A percentile compares a stretch with the other conserved stretches of the same genome.
phyloP scores from a whole-genome alignment of 108 stramenopile genomes.

The Seminavis robusta region DNA sequence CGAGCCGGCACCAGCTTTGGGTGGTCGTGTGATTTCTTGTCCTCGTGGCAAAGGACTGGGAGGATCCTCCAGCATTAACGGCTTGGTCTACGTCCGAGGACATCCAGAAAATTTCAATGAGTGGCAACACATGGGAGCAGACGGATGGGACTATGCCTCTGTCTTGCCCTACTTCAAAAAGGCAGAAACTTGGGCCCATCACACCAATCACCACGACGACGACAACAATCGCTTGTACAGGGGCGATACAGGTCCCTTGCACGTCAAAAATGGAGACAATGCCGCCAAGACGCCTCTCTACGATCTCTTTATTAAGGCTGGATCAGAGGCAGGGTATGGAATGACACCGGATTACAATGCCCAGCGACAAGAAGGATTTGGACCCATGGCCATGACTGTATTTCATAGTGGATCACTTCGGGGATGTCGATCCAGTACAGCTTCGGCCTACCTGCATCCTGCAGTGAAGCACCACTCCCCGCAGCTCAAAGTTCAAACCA shows the following conservation, averaged over 20 bases:
- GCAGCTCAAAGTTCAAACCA: neutral
- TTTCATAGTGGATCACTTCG: conserved; percentile 11
- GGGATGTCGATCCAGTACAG: conserved; percentile 3
- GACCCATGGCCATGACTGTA: conserved; percentile 20
- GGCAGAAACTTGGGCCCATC: conserved; percentile 10
- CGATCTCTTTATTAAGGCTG: conserved; percentile 25
- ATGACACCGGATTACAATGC: conserved; percentile 32
- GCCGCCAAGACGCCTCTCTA: conserved; percentile 19
- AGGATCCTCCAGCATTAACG: conserved; percentile 44
- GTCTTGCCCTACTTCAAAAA: conserved; percentile 42
- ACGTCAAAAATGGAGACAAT: conserved; percentile 27
- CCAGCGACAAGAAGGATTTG: conserved; percentile 28
- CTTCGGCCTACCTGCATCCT: conserved; percentile 17
- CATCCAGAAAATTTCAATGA: conserved; percentile 38
- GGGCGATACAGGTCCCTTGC: conserved; percentile 29
- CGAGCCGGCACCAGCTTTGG: conserved; percentile 2
- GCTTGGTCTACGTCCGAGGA: conserved; percentile 38
- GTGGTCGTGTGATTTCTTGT: conserved; percentile 16
- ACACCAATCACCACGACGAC: neutral
- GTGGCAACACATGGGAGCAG: conserved; percentile 30
- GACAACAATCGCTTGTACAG: conserved; percentile 9
- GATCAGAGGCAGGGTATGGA: conserved; percentile 37
- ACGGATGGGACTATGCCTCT: conserved; percentile 23
- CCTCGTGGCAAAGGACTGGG: conserved; percentile 50
- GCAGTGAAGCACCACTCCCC: conserved; percentile 1